A percentile compares a stretch with the other conserved stretches of the same genome.
phyloP scores from a whole-genome alignment of 2,329 filamentous ascomycete genomes.

The Aspergillus fumigatus region DNA sequence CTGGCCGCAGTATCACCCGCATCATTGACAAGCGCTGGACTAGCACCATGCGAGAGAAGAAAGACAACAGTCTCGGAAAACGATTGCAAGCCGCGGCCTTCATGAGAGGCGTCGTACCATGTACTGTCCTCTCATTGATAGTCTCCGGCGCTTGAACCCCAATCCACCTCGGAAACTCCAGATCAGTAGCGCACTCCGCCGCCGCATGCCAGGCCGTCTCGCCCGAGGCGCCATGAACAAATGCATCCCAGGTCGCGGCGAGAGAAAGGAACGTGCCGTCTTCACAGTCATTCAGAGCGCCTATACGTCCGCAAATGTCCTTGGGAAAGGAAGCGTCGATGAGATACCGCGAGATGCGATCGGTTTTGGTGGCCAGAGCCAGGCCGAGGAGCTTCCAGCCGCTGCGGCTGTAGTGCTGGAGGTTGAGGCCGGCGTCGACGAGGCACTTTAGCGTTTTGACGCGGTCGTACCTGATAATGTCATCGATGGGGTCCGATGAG shows the following conservation, averaged over 20 bases:
- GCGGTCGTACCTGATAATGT: background rate
- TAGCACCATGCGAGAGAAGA: background rate
- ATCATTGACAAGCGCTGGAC: background rate
- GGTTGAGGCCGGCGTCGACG: background rate
- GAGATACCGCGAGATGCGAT: background rate
- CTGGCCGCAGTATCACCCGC: background rate
- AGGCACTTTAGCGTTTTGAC: background rate
- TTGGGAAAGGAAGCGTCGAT: background rate
- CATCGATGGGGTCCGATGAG: background rate
- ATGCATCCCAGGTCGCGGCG: background rate
- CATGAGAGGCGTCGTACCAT: background rate
- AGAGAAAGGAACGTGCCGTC: background rate
- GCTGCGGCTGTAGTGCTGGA: background rate
- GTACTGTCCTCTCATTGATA: background rate
- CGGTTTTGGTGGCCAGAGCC: background rate
- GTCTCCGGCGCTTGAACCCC: background rate
- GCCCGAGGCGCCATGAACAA: background rate
- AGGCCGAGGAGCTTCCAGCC: background rate
- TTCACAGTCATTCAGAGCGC: background rate
- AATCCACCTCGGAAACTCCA: background rate
- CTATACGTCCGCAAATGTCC: background rate
- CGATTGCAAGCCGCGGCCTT: background rate
- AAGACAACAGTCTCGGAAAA: background rate
- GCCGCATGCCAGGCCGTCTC: background rate
- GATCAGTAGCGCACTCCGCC: background rate